Evolutionary conservation across 1,284 basidiomycete genomes (phyloP).

Genomic region (Cystobasidium pallidum): DNA sequence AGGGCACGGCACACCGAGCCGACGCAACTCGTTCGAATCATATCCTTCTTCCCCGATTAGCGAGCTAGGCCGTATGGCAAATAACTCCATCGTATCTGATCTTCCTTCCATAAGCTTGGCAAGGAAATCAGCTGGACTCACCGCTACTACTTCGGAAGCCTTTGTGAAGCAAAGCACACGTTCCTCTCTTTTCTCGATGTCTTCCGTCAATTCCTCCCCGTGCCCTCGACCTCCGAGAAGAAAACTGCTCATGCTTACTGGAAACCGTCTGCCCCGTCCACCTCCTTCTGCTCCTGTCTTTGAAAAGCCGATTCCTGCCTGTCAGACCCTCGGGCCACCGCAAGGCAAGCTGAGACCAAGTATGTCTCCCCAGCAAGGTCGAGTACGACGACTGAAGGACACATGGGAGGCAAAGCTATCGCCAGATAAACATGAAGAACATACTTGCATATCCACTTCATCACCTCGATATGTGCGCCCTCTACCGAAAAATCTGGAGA

Average conservation of each 20-base stretch:
- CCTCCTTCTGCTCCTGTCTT: slow-evolving; percentile 28
- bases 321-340: not conserved
- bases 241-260: slow-evolving; percentile 44
- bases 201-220: slow-evolving; percentile 38
- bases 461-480: slow-evolving; percentile 42
- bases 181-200: slow-evolving; percentile 35
- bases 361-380: slow-evolving; percentile 34
- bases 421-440: slow-evolving; percentile 26
- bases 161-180: slow-evolving; percentile 40
- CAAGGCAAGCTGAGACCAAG: slow-evolving; percentile 14
- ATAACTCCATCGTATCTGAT: slow-evolving; percentile 6
- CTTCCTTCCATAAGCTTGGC: slow-evolving; percentile 7
- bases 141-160: slow-evolving; percentile 11
- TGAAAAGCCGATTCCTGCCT: not conserved
- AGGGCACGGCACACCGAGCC: slow-evolving; percentile 7
- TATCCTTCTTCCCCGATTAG: slow-evolving; percentile 13
- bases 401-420: slow-evolving; percentile 42
- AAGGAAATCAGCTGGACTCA: slow-evolving; percentile 1
- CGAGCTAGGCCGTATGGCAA: slow-evolving; percentile 23
- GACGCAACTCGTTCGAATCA: slow-evolving; percentile 12
- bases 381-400: slow-evolving; percentile 32
- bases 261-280: slow-evolving; percentile 35
- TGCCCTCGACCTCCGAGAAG: slow-evolving; percentile 42
- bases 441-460: slow-evolving; percentile 1
- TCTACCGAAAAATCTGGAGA: slow-evolving; percentile 11